Evolutionary conservation across 2,329 filamentous ascomycete species (phyloP).

Genomic region (Fusarium continuum): DNA sequence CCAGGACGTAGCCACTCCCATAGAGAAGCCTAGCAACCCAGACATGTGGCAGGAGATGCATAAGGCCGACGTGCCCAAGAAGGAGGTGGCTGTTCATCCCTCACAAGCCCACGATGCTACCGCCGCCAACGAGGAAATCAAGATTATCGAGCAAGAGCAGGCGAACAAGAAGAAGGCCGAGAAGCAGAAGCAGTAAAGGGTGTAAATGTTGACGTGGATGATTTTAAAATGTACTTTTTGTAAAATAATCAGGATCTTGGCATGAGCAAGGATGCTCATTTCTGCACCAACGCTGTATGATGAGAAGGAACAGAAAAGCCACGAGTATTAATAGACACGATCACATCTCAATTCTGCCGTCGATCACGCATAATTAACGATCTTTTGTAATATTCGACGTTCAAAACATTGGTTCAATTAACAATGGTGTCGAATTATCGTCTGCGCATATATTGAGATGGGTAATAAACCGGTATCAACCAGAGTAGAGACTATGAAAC

Average conservation of each 20-base stretch:
- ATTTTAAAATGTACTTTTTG: constrained; percentile 30
- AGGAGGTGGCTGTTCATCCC: constrained; percentile 21
- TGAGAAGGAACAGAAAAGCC: constrained; percentile 32
- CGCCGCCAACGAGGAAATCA: constrained; percentile 40
- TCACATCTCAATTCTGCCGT: constrained; percentile 37
- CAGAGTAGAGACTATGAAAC: constrained; percentile 32
- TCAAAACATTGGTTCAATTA: background rate
- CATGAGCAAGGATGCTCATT: constrained; percentile 25
- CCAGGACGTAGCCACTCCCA: constrained; percentile 21
- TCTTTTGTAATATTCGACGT: background rate
- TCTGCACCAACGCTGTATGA: constrained; percentile 44
- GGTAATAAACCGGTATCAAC: constrained; percentile 37
- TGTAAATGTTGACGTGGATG: constrained; percentile 6
- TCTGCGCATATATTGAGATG: constrained; percentile 34
- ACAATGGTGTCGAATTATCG: constrained; percentile 22
- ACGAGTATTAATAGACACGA: constrained; percentile 40
- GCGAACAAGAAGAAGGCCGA: constrained; percentile 27
- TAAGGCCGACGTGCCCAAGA: constrained; percentile 17
- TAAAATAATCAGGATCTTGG: constrained; percentile 36
- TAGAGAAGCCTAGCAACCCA: constrained; percentile 19
- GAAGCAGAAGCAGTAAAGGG: constrained; percentile 8
- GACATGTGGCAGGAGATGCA: constrained; percentile 19
- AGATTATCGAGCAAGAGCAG: constrained; percentile 27
- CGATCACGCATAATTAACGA: no score
- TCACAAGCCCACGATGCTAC: constrained; percentile 44